These are phyloP conservation scores for Ascochyta pisi DNA, from an alignment of 2,329 filamentous ascomycete genomes.

Conservation along the genomic window DNA sequence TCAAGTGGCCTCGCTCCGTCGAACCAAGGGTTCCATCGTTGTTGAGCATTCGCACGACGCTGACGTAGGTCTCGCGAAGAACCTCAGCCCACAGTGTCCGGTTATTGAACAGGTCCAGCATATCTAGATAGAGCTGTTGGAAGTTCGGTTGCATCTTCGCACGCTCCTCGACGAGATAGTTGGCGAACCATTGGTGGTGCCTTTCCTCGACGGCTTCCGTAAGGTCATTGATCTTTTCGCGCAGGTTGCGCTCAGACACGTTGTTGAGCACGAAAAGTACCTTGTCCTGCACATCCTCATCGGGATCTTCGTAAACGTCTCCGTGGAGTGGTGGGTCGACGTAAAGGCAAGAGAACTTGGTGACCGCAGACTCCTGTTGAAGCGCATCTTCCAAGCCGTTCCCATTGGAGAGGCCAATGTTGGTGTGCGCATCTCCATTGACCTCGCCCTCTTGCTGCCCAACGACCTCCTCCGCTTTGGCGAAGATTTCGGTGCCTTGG, in stretches of 20 bases:
- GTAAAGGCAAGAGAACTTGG: conserved; percentile 79
- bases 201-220: conserved; percentile 77
- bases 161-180: conserved; percentile 91
- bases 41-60: conserved; percentile 85
- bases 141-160: conserved; percentile 98
- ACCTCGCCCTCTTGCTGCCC: conserved; percentile 70
- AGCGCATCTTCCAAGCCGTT: conserved; percentile 67
- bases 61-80: conserved; percentile 89
- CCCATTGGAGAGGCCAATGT: conserved; percentile 70
- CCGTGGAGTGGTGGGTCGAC: conserved; percentile 72
- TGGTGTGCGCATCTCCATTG: conserved; percentile 54
- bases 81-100: conserved; percentile 84
- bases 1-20: conserved; percentile 85
- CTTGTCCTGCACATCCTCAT: conserved; percentile 85
- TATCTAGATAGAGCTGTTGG: conserved; percentile 88
- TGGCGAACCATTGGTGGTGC: conserved; percentile 96
- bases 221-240: conserved; percentile 82
- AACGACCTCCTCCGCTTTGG: conserved; percentile 81
- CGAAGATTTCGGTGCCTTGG: conserved; percentile 82
- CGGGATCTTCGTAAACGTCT: conserved; percentile 78
- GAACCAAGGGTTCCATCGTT: conserved; percentile 86
- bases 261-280: conserved; percentile 98
- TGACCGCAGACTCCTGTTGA: conserved; percentile 65
- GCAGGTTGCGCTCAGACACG: conserved; percentile 86
- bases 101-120: conserved; percentile 83